phyloP scores from a whole-genome alignment of 768 basidiomycete genomes.

The Cantharellus anzutake region DNA sequence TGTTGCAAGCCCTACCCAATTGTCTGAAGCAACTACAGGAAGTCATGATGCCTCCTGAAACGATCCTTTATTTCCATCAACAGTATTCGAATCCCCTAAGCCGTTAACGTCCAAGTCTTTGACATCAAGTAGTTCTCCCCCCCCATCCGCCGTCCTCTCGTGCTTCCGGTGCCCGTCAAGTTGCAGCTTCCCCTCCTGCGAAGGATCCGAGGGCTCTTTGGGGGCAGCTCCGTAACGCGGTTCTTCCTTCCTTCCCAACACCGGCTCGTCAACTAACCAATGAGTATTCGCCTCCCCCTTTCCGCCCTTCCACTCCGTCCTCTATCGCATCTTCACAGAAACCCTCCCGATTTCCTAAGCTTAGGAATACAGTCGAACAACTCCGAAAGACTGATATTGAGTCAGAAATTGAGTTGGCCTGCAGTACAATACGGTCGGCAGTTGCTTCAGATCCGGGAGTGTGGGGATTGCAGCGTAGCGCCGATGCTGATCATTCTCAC shows the following conservation, averaged over 20 bases:
- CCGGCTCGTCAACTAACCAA: neutral
- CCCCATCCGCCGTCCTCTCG: neutral
- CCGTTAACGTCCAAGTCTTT: too few relatives aligned
- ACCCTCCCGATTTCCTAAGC: constrained; percentile 3
- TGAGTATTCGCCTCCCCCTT: neutral
- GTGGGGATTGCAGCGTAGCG: too few relatives aligned
- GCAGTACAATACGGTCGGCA: too few relatives aligned
- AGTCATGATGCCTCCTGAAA: too few relatives aligned
- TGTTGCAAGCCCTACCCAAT: too few relatives aligned
- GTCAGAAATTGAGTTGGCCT: constrained; percentile 9
- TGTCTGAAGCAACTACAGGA: too few relatives aligned
- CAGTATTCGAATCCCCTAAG: too few relatives aligned
- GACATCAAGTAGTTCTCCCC: neutral
- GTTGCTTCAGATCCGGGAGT: too few relatives aligned
- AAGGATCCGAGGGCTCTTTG: neutral
- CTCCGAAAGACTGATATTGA: constrained; percentile 15
- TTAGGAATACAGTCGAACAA: constrained; percentile 9
- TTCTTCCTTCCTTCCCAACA: neutral
- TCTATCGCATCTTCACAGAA: neutral
- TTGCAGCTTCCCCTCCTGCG: neutral
- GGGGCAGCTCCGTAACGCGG: neutral
- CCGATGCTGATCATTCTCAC: neutral
- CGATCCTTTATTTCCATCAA: too few relatives aligned
- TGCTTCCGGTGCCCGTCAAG: neutral
- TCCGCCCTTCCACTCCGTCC: neutral